Percentiles rank a stretch among this genome's conserved stretches.
phyloP scores from a whole-genome alignment of 169 alveolate genomes.

The Eimeria zaria region DNA sequence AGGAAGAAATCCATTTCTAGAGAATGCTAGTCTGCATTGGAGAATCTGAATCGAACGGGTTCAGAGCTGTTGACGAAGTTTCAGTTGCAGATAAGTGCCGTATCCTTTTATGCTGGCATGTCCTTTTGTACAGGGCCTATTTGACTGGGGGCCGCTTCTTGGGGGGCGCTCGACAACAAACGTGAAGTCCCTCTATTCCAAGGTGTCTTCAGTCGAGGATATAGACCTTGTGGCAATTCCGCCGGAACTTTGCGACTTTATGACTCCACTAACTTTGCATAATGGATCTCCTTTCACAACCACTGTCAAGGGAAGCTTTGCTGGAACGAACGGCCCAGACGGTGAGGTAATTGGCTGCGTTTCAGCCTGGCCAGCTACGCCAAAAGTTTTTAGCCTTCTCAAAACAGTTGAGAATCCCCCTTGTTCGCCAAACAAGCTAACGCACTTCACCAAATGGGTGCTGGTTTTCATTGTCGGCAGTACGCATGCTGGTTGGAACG shows the following conservation, averaged over 20 bases:
- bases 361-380: background rate
- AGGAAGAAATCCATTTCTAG: background rate
- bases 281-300: slow-evolving; percentile 67
- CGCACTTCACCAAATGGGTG: background rate
- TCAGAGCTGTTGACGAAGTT: background rate
- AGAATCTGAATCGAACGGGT: background rate
- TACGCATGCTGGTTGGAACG: background rate
- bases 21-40: background rate
- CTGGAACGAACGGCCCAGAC: slow-evolving; percentile 1
- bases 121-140: slow-evolving; percentile 87
- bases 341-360: slow-evolving; percentile 10
- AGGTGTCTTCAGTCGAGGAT: slow-evolving; percentile 12
- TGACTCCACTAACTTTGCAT: slow-evolving; percentile 13
- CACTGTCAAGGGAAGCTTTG: slow-evolving; percentile 63
- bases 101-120: background rate
- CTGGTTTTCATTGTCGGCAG: background rate
- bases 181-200: slow-evolving; percentile 62
- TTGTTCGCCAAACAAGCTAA: background rate
- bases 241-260: slow-evolving; percentile 45
- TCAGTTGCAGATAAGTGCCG: background rate
- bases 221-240: slow-evolving; percentile 49
- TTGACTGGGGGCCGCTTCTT: slow-evolving; percentile 97
- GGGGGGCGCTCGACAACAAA: slow-evolving; percentile 93
- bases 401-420: too few species aligned
- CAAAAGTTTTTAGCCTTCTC: background rate